These are phyloP conservation scores for Mercurialis annua DNA, from an alignment of 345 rosid genomes.

Conservation along the genomic window DNA sequence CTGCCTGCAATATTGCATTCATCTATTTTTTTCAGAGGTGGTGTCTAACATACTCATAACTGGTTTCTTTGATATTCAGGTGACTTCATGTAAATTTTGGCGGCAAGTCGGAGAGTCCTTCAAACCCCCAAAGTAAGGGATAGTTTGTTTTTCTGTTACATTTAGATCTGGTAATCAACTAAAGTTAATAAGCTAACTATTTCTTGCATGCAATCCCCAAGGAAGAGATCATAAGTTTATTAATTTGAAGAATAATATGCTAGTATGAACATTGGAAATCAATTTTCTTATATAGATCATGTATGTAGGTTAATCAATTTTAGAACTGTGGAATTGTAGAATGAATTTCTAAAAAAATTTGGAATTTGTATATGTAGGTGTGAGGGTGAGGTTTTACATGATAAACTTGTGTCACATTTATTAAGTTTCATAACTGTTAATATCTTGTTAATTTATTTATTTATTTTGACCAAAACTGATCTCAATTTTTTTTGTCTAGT, in stretches of 20 bases:
- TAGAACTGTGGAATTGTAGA: too few species aligned
- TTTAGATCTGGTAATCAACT: not conserved
- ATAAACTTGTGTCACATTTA: too few species aligned
- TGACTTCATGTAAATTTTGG: constrained; percentile 57
- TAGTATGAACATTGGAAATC: too few species aligned
- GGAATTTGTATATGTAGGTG: too few species aligned
- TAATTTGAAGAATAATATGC: not conserved
- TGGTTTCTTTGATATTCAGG: not conserved
- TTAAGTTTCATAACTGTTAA: too few species aligned
- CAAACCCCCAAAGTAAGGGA: constrained; percentile 72
- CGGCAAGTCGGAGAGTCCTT: constrained; percentile 83
- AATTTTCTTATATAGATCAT: not conserved
- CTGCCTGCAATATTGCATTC: not conserved
- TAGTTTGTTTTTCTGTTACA: not conserved
- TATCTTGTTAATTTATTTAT: too few species aligned
- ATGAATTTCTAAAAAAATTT: too few species aligned
- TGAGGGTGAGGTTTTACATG: too few species aligned
- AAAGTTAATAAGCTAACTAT: not conserved
- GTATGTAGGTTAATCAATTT: too few species aligned
- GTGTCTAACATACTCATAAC: not conserved
- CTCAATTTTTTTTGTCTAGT: too few species aligned
- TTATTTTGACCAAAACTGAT: too few species aligned
- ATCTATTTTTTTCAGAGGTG: not conserved
- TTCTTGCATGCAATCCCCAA: not conserved
- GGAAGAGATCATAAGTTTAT: not conserved